Conservation (phyloP, 306 rosid species). For the Benincasa hispida region DNA sequence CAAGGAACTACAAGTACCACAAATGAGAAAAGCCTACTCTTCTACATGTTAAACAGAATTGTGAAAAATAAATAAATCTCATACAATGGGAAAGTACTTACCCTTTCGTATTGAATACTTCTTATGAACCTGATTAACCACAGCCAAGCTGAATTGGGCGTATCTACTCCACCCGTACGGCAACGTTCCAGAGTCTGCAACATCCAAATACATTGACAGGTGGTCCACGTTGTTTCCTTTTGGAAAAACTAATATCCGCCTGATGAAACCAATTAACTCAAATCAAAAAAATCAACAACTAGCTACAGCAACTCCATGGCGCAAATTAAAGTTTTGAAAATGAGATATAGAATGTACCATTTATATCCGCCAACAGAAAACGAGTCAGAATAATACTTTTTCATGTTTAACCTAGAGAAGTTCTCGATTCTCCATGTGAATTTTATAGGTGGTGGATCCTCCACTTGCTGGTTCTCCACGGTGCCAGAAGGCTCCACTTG, state of each 20-base stretch:
- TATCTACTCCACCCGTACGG: constrained; percentile 41
- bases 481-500: constrained; percentile 35
- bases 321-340: neutral
- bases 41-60: neutral
- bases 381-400: constrained; percentile 47
- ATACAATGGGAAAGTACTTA: constrained; percentile 13
- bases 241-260: constrained; percentile 61
- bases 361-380: constrained; percentile 43
- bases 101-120: constrained; percentile 77
- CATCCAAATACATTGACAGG: constrained; percentile 60
- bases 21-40: neutral
- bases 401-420: constrained; percentile 47
- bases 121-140: constrained; percentile 52
- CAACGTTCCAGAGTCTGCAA: constrained; percentile 38
- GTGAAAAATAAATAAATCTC: neutral
- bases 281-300: constrained; percentile 9
- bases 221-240: constrained; percentile 83
- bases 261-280: constrained; percentile 19
- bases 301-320: neutral
- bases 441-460: constrained; percentile 47
- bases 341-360: constrained; percentile 28
- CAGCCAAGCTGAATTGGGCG: constrained; percentile 49
- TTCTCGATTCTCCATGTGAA: constrained; percentile 64
- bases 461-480: constrained; percentile 38
- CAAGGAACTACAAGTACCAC: neutral